Conservation (phyloP, 179 eudicot genomes). For the Actinidia polygama region DNA sequence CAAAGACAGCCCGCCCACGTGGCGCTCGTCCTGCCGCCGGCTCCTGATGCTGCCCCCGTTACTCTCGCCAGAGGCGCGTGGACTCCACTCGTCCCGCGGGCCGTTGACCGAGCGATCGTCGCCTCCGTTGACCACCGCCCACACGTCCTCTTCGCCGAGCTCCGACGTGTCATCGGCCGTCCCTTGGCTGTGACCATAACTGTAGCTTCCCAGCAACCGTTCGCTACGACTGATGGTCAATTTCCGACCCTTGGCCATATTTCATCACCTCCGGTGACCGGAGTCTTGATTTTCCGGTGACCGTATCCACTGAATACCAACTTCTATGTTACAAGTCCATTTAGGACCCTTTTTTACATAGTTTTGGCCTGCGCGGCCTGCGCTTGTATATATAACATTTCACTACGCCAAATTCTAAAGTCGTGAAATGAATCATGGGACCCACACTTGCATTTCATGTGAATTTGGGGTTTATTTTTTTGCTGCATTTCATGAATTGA, state of each 20-base stretch:
- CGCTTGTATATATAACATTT: constrained; percentile 10
- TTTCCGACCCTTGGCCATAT: constrained; percentile 58
- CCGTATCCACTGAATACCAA: too few relatives aligned
- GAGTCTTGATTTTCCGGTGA: background rate
- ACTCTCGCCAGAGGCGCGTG: constrained; percentile 32
- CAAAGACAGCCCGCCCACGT: constrained; percentile 52
- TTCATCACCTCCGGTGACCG: constrained; percentile 8
- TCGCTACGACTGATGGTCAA: constrained; percentile 55
- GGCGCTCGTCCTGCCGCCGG: constrained; percentile 14
- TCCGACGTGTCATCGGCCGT: constrained; percentile 28
- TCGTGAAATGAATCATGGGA: background rate
- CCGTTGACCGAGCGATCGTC: constrained; percentile 16
- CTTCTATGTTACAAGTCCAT: background rate
- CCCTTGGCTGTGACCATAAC: constrained; percentile 27
- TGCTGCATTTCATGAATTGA: constrained; percentile 31
- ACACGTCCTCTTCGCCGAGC: constrained; percentile 53
- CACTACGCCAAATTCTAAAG: background rate
- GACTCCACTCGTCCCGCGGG: constrained; percentile 25
- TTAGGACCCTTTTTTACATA: background rate
- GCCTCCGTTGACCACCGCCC: constrained; percentile 40
- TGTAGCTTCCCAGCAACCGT: constrained; percentile 41
- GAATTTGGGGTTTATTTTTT: constrained; percentile 34
- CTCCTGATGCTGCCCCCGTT: constrained; percentile 11
- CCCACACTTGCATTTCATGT: background rate
- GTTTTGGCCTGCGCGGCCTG: constrained; percentile 15